Conservation (phyloP, 2,329 filamentous ascomycete species). For the Bertia moriformis region DNA sequence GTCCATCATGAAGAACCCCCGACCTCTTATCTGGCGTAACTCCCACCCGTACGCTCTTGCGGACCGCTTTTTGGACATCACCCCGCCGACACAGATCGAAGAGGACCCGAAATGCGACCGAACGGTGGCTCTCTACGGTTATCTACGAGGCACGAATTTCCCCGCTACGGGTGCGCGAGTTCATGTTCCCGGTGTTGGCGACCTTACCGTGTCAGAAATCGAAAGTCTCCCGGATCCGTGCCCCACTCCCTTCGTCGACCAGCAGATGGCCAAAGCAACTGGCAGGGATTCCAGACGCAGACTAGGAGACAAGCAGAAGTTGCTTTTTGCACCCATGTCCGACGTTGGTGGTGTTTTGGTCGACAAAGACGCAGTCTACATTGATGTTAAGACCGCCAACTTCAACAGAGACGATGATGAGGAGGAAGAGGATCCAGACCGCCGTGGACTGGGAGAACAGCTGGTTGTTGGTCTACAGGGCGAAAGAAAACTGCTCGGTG, state of each 20-base stretch:
- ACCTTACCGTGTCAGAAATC: constrained; percentile 69
- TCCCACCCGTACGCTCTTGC: constrained; percentile 86
- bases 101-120: constrained; percentile 79
- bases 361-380: constrained; percentile 94
- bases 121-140: constrained; percentile 81
- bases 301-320: constrained; percentile 90
- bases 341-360: constrained; percentile 92
- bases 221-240: constrained; percentile 87
- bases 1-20: constrained; percentile 97
- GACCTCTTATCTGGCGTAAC: constrained; percentile 92
- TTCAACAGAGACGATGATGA: constrained; percentile 60
- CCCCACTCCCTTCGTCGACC: constrained; percentile 81
- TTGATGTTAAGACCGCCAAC: constrained; percentile 46
- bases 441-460: constrained; percentile 58
- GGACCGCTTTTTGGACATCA: constrained; percentile 89
- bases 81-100: constrained; percentile 81
- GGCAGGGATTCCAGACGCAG: constrained; percentile 70
- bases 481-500: constrained; percentile 67
- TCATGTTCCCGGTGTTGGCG: constrained; percentile 83
- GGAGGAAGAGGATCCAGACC: constrained; percentile 63
- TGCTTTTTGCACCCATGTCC: constrained; percentile 93
- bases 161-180: constrained; percentile 71
- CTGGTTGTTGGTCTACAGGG: constrained; percentile 81
- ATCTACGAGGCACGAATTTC: constrained; percentile 89
- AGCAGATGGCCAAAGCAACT: constrained; percentile 67